phyloP scores from a whole-genome alignment of 2,329 filamentous ascomycete species.

The Drechslerella dactyloides region DNA sequence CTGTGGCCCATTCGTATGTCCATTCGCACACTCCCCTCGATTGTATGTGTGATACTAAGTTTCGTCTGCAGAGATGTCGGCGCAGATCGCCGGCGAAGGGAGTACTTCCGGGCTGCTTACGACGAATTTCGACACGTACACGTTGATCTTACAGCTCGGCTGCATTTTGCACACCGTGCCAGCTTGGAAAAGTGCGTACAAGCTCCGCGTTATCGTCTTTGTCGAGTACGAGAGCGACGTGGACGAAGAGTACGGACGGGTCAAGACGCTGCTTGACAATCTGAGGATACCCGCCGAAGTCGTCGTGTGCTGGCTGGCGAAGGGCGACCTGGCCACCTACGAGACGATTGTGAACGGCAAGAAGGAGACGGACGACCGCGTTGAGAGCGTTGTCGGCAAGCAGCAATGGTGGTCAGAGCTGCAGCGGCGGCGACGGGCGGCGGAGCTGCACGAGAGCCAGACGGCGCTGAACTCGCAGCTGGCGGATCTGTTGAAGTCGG shows the following conservation, averaged over 20 bases:
- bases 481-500: constrained; percentile 46
- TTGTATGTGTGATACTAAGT: constrained; percentile 4
- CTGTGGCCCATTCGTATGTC: constrained; percentile 76
- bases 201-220: constrained; percentile 79
- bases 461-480: constrained; percentile 47
- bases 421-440: constrained; percentile 59
- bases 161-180: constrained; percentile 83
- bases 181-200: constrained; percentile 76
- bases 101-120: constrained; percentile 67
- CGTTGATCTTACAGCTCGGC: constrained; percentile 60
- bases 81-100: constrained; percentile 68
- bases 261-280: constrained; percentile 77
- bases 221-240: constrained; percentile 88
- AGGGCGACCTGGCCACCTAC: constrained; percentile 74
- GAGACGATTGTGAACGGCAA: constrained; percentile 78
- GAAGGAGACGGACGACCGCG: constrained; percentile 64
- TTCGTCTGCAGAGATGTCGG: constrained; percentile 71
- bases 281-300: constrained; percentile 80
- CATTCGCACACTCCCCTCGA: neutral
- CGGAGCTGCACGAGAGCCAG: constrained; percentile 49
- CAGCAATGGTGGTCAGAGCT: constrained; percentile 86
- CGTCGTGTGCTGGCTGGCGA: constrained; percentile 80
- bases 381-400: constrained; percentile 71
- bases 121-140: constrained; percentile 90
- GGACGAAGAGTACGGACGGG: constrained; percentile 74